Evolutionary conservation across 2,329 filamentous ascomycete species (phyloP), one percentile per base, ranked within the genome.

Genomic region (Trichoderma sp.): DNA sequence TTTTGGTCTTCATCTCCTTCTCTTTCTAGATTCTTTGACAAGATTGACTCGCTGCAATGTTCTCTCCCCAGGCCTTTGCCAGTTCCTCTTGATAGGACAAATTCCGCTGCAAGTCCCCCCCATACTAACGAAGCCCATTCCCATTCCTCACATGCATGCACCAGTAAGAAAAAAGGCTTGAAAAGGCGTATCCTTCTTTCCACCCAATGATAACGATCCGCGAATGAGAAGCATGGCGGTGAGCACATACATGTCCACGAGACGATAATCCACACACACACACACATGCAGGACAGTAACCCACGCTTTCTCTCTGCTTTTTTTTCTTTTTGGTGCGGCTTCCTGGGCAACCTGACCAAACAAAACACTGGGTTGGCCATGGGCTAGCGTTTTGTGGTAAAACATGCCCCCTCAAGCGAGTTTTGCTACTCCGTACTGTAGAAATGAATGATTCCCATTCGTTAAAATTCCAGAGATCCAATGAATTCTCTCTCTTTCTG

Each of bases 221-320:
- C 66, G 74, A 75, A 71, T 64, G 16, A 65, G 53, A 60, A 27
- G 12, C 31, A 33, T 71, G 60, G 74, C 74, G 74, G 74, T 75
- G 74, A 75, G 65, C 63, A 66, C 74, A 75, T 18, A 66, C 27
- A 33, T 75, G 74, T 50, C 31, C 74, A 75, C 60, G 45, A 59
- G 62, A 35, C 33, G 41, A 27, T 14, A 27, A 60, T 29, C 45
- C 63, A 67, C 63, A 62, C 67, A 63, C 35, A 64, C 24, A 21
- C 33, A 67, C 68, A 62, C 11, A 29, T 29, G 31, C 53, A 71
- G 59, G 29, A 62, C 65, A 53, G 2, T 38, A 41, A n/a, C 45
- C 18, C 45, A 50, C 45, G 41, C 45, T 35, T 50, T 29, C 18
- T n/a, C n/a, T 33, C 11, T 21, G 12, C 35, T 38, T 16, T 38